Evolutionary conservation across 257 asterid species (phyloP).

Genomic region (Fraxinus anomala): DNA sequence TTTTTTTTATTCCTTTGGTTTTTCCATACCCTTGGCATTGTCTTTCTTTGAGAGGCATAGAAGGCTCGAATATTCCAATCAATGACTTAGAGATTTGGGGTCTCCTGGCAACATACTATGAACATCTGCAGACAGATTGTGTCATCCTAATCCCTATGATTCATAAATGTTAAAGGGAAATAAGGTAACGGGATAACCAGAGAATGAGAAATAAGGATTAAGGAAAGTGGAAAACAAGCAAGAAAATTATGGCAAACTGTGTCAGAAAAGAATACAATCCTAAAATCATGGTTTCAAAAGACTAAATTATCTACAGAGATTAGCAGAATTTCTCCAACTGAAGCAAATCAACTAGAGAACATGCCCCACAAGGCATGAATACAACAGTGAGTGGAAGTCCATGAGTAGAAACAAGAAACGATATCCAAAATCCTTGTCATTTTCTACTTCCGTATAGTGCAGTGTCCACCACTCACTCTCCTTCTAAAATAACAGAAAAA

Average conservation of each 20-base stretch:
- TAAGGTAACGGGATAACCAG: background rate
- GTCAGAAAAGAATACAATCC: background rate
- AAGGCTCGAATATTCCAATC: background rate
- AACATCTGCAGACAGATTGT: background rate
- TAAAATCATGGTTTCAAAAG: constrained; percentile 18
- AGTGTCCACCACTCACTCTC: constrained; percentile 29
- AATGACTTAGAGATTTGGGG: background rate
- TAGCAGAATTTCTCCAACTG: constrained; percentile 4
- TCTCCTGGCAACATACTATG: background rate
- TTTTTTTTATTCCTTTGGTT: background rate
- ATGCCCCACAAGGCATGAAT: constrained; percentile 21
- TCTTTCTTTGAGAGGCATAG: background rate
- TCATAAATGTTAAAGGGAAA: background rate
- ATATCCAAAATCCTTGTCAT: constrained; percentile 32
- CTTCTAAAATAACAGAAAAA: constrained; percentile 30
- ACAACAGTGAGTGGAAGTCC: constrained; percentile 25
- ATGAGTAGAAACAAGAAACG: constrained; percentile 16
- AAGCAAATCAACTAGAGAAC: constrained; percentile 27
- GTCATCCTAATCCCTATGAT: background rate
- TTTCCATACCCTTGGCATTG: background rate
- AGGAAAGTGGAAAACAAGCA: background rate
- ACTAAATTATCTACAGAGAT: background rate
- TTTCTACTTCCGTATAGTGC: constrained; percentile 32
- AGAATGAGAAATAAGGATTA: constrained; percentile 3
- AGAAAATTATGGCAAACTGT: background rate